These are phyloP conservation scores for Ophioceras dolichostomum DNA, from an alignment of 2,329 filamentous ascomycete species.

Conservation along the genomic window DNA sequence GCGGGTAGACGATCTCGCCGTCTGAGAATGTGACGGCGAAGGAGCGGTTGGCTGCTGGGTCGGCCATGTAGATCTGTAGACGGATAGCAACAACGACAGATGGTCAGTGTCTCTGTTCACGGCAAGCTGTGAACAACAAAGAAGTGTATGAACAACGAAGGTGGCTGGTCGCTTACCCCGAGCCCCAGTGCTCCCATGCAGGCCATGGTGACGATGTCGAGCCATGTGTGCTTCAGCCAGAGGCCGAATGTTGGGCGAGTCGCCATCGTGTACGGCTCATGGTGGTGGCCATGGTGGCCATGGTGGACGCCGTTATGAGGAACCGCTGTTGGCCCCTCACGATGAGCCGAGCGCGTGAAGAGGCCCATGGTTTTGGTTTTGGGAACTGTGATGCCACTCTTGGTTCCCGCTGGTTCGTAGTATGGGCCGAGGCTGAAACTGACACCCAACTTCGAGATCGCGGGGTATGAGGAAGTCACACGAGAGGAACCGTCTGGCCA, in stretches of 20 bases:
- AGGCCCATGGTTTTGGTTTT: no score
- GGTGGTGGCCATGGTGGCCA: background rate
- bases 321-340: no score
- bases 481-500: no score
- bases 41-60: conserved; percentile 54
- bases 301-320: background rate
- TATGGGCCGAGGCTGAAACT: no score
- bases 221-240: conserved; percentile 55
- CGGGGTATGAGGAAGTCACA: no score
- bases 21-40: conserved; percentile 56
- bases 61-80: conserved; percentile 49
- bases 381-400: no score
- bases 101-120: no score
- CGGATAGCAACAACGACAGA: no score
- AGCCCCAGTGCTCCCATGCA: conserved; percentile 54
- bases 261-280: background rate
- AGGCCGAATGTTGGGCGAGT: conserved; percentile 38
- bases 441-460: no score
- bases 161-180: conserved; percentile 34
- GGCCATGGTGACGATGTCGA: conserved; percentile 57
- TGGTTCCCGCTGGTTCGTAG: no score
- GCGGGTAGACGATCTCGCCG: conserved; percentile 55
- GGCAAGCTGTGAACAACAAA: no score
- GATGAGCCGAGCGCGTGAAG: no score
- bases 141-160: background rate